A percentile compares a stretch with the other conserved stretches of the same genome.
These are phyloP conservation scores for Cnidoscolus chayamansa DNA, from an alignment of 441 rosid genomes.

Conservation along the genomic window DNA sequence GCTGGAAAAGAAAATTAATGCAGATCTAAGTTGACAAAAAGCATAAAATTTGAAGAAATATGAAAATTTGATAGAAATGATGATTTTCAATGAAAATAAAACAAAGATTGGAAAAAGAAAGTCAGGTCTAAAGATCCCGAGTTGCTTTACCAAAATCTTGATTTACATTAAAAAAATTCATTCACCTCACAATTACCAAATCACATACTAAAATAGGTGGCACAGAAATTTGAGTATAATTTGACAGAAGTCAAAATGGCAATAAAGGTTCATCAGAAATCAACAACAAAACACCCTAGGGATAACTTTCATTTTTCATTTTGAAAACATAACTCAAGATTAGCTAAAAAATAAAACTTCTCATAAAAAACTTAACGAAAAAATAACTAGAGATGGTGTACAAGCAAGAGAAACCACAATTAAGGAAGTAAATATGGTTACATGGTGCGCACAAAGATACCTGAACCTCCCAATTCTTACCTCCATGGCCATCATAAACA, in stretches of 20 bases:
- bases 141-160: not conserved
- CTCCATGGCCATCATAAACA: slow-evolving; percentile 99
- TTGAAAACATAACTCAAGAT: not conserved
- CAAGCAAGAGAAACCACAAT: slow-evolving; percentile 9
- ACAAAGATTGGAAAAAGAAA: not conserved
- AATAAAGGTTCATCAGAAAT: not conserved
- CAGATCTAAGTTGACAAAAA: not conserved
- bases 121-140: not conserved
- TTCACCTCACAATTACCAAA: not conserved
- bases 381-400: not conserved
- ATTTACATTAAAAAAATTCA: slow-evolving; percentile 1
- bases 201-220: not conserved
- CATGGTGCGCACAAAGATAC: slow-evolving; percentile 1
- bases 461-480: slow-evolving; percentile 43
- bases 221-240: slow-evolving; percentile 3
- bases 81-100: not conserved
- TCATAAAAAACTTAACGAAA: not conserved
- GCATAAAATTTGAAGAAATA: not conserved
- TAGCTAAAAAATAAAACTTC: not conserved
- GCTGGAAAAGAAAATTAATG: not conserved
- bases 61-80: not conserved
- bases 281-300: not conserved
- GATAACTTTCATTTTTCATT: not conserved
- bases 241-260: not conserved
- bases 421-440: slow-evolving; percentile 11